Percentiles rank a stretch among this genome's conserved stretches.
These are phyloP conservation scores for Porodaedalea pini DNA, from an alignment of 1,284 basidiomycete species.

Conservation along the genomic window DNA sequence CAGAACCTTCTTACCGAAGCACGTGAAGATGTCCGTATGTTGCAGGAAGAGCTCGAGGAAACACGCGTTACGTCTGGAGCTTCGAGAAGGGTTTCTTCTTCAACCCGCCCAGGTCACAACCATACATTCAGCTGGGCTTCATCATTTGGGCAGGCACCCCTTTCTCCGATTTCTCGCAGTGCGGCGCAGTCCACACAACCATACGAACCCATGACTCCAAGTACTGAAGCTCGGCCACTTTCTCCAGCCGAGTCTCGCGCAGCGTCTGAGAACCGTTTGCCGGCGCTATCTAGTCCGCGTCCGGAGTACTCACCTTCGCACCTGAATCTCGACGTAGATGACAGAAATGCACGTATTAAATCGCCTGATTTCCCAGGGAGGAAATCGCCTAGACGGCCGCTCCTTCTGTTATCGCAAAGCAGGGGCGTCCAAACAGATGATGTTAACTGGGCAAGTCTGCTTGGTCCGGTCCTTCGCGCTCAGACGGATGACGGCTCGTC, in stretches of 20 bases:
- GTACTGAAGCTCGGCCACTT: slow-evolving; percentile 51
- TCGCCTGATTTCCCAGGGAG: slow-evolving; percentile 37
- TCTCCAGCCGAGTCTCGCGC: slow-evolving; percentile 52
- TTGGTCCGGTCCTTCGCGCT: slow-evolving; percentile 36
- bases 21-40: slow-evolving; percentile 67
- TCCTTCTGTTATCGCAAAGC: slow-evolving; percentile 60
- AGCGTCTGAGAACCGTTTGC: slow-evolving; percentile 40
- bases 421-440: slow-evolving; percentile 75
- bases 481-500: slow-evolving; percentile 42
- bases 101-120: slow-evolving; percentile 9
- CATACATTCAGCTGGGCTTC: slow-evolving; percentile 19
- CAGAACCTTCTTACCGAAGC: slow-evolving; percentile 68
- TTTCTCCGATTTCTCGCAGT: slow-evolving; percentile 27
- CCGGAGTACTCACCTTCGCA: slow-evolving; percentile 35
- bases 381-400: slow-evolving; percentile 41
- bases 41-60: slow-evolving; percentile 76
- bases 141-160: slow-evolving; percentile 20
- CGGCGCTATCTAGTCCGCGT: slow-evolving; percentile 38
- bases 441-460: slow-evolving; percentile 27
- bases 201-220: slow-evolving; percentile 60
- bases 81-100: slow-evolving; percentile 26
- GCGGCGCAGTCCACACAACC: slow-evolving; percentile 28
- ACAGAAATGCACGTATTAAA: slow-evolving; percentile 37
- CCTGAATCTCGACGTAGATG: slow-evolving; percentile 47
- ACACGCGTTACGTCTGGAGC: slow-evolving; percentile 47